Evolutionary conservation across 2,329 filamentous ascomycete genomes (phyloP), one percentile per base, ranked within the genome.

Genomic region (Tolypocladium tundrense): DNA sequence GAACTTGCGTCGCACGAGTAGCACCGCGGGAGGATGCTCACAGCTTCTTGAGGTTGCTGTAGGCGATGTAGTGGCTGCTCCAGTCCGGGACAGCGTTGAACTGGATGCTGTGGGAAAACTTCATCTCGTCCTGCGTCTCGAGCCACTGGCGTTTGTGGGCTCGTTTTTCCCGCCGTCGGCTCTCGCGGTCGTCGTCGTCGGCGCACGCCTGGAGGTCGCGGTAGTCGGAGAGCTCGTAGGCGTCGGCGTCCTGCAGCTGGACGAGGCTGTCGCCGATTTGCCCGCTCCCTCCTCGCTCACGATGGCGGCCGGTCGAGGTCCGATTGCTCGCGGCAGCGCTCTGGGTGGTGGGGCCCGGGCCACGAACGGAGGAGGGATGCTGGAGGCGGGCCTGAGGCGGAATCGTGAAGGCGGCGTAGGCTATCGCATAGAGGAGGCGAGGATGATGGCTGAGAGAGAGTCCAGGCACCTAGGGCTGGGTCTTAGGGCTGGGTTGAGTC

Each of bases 21-120:
- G 31, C 19, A 19, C 10, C 19, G 14, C 31, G 48, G 42, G n/a
- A 35, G 31, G 39, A 51, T 57, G 80, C 88, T 69, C 73, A 95
- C 91, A 97, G 83, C 79, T 99, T 99, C 81, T 99, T 99, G 66
- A 99, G 83, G 69, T 97, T 97, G 77, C 92, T 97, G 75, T 99
- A 99, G 60, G 92, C 90, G 70, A 99, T 95, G 75, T 99, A 99
- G 74, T 97, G 86, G 68, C 87, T 92, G 78, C 91, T 97, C 94
- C 94, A 99, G 75, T 99, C 94, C n/a, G 94, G 94, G 66, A 99
- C 94, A 62, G 94, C 92, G 78, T 99, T 99, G 78, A 99, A 99
- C 79, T 99, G 94, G 67, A 99, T 88, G 75, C 93, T 97, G 73
- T 99, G 94, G 21, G 93, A 97, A 81, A 99, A 99, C 87, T 97